These are phyloP conservation scores for Neoboletus magnificus DNA, from an alignment of 768 basidiomycete species.

Conservation along the genomic window DNA sequence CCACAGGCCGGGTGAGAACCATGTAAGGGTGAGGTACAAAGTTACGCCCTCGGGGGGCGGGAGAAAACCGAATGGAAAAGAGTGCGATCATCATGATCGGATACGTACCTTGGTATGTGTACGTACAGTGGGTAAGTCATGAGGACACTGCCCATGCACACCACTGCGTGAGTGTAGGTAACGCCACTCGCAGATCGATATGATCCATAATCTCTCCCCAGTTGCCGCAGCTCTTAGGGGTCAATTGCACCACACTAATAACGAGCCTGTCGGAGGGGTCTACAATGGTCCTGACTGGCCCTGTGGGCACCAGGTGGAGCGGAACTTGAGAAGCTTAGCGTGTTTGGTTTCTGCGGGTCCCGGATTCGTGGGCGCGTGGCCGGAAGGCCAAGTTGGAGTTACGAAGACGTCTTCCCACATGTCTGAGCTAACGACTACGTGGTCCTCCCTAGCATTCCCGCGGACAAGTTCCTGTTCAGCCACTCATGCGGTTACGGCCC, in stretches of 20 bases:
- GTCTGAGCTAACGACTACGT: slow-evolving; percentile 23
- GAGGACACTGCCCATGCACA: neutral
- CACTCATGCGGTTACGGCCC: slow-evolving; percentile 9
- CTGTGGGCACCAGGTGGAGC: neutral
- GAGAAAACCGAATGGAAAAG: slow-evolving; percentile 3
- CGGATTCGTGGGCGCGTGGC: slow-evolving; percentile 1
- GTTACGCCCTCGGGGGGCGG: slow-evolving; percentile 4
- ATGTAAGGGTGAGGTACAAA: slow-evolving; percentile 19
- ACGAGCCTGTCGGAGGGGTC: neutral
- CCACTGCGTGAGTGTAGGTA: slow-evolving; percentile 6
- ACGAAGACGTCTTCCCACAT: slow-evolving; percentile 19
- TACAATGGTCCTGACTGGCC: neutral
- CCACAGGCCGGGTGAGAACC: slow-evolving; percentile 3
- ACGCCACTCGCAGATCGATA: slow-evolving; percentile 8
- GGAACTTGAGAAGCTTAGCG: neutral
- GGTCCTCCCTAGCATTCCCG: slow-evolving; percentile 13
- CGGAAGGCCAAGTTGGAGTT: neutral
- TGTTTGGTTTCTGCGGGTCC: neutral
- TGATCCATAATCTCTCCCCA: slow-evolving; percentile 10
- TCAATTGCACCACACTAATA: neutral
- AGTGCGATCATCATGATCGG: slow-evolving; percentile 7
- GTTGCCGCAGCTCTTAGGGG: slow-evolving; percentile 7
- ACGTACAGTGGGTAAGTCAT: slow-evolving; percentile 8
- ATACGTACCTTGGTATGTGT: slow-evolving; percentile 1
- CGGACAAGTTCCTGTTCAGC: slow-evolving; percentile 15